These are phyloP conservation scores for Microbotryomycetes sp. DNA, from an alignment of 1,284 basidiomycete genomes.

Conservation along the genomic window DNA sequence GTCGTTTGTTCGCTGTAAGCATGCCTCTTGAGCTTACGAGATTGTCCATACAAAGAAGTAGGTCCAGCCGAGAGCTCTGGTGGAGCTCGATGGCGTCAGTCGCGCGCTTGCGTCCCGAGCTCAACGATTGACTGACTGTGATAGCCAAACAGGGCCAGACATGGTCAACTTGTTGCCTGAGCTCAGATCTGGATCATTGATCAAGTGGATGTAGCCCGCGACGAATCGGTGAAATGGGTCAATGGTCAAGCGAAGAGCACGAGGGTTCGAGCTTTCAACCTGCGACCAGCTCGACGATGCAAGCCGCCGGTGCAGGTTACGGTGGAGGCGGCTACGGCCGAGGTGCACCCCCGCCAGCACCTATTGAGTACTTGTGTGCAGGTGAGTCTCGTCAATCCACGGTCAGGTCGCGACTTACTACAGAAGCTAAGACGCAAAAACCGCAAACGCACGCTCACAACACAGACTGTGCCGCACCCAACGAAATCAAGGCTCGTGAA, in stretches of 20 bases:
- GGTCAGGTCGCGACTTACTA: slow-evolving; percentile 19
- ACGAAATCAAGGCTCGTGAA: slow-evolving; percentile 86
- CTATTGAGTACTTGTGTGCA: slow-evolving; percentile 83
- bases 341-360: not conserved
- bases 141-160: not conserved
- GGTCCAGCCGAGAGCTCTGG: slow-evolving; percentile 23
- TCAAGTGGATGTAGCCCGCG: too few relatives aligned
- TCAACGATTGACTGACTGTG: not conserved
- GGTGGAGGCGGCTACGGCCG: not conserved
- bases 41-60: slow-evolving; percentile 25
- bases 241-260: too few relatives aligned
- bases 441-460: not conserved
- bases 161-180: not conserved
- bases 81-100: not conserved
- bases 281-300: too few relatives aligned
- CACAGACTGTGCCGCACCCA: slow-evolving; percentile 86
- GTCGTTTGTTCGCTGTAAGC: too few relatives aligned
- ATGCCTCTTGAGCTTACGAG: not conserved
- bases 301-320: too few relatives aligned
- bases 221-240: too few relatives aligned
- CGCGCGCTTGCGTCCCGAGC: not conserved
- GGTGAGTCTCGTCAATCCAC: slow-evolving; percentile 58
- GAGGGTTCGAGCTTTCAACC: too few relatives aligned
- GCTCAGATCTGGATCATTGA: too few relatives aligned
- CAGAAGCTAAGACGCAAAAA: slow-evolving; percentile 1